phyloP scores from a whole-genome alignment of 768 basidiomycete genomes.

The Boletus eberwhitei region DNA sequence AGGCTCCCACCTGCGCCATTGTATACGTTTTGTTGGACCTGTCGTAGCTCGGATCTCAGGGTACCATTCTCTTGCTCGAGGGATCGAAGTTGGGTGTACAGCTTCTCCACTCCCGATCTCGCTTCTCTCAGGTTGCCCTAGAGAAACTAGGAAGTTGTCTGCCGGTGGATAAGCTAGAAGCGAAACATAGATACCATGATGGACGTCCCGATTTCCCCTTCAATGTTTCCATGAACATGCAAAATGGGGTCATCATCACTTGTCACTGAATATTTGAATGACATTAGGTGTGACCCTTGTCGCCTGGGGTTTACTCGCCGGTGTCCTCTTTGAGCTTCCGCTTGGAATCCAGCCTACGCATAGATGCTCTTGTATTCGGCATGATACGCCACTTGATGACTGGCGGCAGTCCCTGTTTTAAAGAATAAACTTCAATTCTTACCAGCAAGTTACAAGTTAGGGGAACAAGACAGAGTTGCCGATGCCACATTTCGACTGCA shows the following conservation, averaged over 20 bases:
- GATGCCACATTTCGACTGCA: too few relatives aligned
- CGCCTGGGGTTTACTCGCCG: background rate
- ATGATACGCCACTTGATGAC: background rate
- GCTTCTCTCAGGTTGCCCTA: slow-evolving; percentile 10
- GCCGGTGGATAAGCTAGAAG: background rate
- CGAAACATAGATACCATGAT: slow-evolving; percentile 6
- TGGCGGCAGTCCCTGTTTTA: too few relatives aligned
- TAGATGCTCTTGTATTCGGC: slow-evolving; percentile 13
- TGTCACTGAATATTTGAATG: slow-evolving; percentile 1
- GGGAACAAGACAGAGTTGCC: too few relatives aligned
- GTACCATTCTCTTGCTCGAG: slow-evolving; percentile 8
- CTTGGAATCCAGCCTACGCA: background rate
- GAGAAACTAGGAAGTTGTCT: background rate
- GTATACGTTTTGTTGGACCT: background rate
- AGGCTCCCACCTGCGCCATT: background rate
- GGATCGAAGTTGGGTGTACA: slow-evolving; percentile 6
- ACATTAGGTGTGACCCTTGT: background rate
- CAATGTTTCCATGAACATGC: background rate
- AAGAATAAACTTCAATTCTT: background rate
- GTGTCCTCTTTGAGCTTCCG: background rate
- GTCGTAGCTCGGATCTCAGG: slow-evolving; percentile 4
- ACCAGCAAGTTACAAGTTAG: background rate
- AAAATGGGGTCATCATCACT: background rate
- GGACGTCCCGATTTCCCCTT: background rate
- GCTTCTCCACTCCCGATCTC: slow-evolving; percentile 6